Conservation (phyloP, 1,284 basidiomycete species). For the Pholiota adiposa region DNA sequence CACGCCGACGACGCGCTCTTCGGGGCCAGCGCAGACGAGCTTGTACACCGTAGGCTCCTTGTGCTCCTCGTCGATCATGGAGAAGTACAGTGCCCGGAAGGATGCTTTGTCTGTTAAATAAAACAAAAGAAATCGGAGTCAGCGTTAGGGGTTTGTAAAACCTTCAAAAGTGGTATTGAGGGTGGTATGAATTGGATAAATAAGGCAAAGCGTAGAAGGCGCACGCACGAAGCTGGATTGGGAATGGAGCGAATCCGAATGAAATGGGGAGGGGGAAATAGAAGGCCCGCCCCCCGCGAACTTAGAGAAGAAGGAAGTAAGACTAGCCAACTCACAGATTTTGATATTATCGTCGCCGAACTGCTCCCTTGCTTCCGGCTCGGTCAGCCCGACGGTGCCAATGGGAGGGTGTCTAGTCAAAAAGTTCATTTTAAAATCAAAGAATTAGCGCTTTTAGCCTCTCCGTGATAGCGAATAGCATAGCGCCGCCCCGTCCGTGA, state of each 20-base stretch:
- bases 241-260: neutral
- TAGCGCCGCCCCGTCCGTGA: constrained; percentile 31
- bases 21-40: constrained; percentile 83
- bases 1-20: constrained; percentile 94
- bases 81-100: constrained; percentile 88
- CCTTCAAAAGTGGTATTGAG: neutral
- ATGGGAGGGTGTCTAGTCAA: constrained; percentile 82
- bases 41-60: constrained; percentile 96
- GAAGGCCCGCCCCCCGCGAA: neutral
- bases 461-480: neutral
- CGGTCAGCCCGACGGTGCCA: constrained; percentile 91
- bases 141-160: neutral
- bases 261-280: neutral
- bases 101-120: constrained; percentile 63
- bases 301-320: no score
- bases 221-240: no score
- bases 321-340: constrained; percentile 67
- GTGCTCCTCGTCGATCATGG: constrained; percentile 84
- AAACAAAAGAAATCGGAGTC: neutral
- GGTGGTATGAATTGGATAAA: neutral
- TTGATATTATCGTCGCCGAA: constrained; percentile 88
- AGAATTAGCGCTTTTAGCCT: neutral
- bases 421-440: no score
- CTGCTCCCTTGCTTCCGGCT: constrained; percentile 86
- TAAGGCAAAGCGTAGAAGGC: no score